phyloP scores from a whole-genome alignment of 768 basidiomycete genomes.

The Boletus reticuloceps region DNA sequence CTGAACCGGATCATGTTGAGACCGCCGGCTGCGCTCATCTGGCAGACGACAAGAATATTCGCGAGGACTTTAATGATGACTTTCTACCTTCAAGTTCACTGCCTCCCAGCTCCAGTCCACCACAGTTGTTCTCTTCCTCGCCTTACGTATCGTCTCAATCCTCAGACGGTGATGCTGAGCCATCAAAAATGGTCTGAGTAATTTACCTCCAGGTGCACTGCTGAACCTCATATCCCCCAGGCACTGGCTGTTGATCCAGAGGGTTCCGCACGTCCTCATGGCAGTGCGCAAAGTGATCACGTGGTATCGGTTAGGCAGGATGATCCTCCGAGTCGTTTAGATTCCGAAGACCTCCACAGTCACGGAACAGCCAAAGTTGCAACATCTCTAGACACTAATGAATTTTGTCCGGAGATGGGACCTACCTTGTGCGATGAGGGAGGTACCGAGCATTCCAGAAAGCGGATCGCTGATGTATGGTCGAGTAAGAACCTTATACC shows the following conservation, averaged over 20 bases:
- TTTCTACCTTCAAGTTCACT: conserved; percentile 15
- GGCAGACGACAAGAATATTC: conserved; percentile 2
- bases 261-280: not conserved
- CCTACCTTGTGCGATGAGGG: not conserved
- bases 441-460: not conserved
- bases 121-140: conserved; percentile 42
- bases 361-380: not conserved
- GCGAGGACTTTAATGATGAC: conserved; percentile 6
- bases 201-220: not conserved
- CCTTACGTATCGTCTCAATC: conserved; percentile 36
- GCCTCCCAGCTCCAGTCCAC: conserved; percentile 49
- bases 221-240: conserved; percentile 7
- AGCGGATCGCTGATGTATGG: conserved; percentile 19
- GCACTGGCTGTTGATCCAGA: not conserved
- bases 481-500: not conserved
- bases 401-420: not conserved
- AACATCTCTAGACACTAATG: not conserved
- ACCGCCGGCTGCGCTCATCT: not conserved
- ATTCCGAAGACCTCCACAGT: not conserved
- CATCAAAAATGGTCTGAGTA: conserved; percentile 16
- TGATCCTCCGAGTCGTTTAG: not conserved
- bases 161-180: conserved; percentile 11
- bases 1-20: not conserved
- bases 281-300: not conserved
- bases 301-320: not conserved